Percentiles rank a stretch among this genome's conserved stretches.
phyloP scores from a whole-genome alignment of 768 basidiomycete genomes.

The Exidia glandulosa region DNA sequence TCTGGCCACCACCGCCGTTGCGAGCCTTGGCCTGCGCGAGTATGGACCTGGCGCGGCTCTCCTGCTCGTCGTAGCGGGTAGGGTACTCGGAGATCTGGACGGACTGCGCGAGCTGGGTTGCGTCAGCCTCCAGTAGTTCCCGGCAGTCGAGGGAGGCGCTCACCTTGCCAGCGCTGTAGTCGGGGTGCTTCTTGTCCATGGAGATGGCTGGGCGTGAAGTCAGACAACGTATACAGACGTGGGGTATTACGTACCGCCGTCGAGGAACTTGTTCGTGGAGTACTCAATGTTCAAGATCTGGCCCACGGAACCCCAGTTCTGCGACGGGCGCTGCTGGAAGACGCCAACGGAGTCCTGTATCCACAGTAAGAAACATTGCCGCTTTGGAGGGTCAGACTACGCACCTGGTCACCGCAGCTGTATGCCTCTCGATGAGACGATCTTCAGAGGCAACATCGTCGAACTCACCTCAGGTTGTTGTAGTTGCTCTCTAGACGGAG shows the following conservation, averaged over 20 bases:
- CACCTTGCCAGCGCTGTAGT: neutral
- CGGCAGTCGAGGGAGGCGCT: neutral
- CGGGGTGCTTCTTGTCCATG: neutral
- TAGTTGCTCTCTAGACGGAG: slow-evolving; percentile 1
- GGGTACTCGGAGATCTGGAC: neutral
- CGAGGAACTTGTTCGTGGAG: neutral
- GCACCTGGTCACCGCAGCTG: neutral
- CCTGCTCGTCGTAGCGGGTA: neutral
- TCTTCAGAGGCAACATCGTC: neutral
- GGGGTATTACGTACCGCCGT: too few species aligned
- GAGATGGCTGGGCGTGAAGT: too few species aligned
- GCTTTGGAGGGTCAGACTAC: neutral
- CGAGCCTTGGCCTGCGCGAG: neutral
- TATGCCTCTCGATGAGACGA: neutral
- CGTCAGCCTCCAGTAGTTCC: neutral
- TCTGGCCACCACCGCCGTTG: neutral
- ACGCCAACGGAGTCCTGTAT: neutral
- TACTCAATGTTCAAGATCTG: neutral
- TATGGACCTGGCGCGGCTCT: neutral
- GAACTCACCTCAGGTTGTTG: neutral
- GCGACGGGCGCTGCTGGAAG: neutral
- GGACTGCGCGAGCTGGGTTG: neutral
- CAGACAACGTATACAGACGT: too few species aligned
- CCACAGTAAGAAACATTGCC: too few species aligned
- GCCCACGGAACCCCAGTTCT: neutral